A percentile compares a stretch with the other conserved stretches of the same genome.
These are phyloP conservation scores for Acephala macrosclerotiorum DNA, from an alignment of 2,329 filamentous ascomycete genomes.

Conservation along the genomic window DNA sequence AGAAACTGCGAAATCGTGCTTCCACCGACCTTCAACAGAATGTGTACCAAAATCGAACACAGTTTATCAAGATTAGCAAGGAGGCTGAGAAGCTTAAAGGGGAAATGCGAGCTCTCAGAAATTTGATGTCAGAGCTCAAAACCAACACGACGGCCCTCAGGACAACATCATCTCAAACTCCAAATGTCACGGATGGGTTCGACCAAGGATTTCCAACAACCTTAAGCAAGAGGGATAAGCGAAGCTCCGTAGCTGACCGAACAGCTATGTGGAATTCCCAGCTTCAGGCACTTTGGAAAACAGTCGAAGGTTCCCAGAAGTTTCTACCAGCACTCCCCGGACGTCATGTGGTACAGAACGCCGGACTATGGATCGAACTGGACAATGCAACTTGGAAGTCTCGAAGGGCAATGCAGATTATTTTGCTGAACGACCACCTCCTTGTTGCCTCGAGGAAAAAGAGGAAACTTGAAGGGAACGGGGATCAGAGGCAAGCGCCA, in stretches of 20 bases:
- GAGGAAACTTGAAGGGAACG: constrained; percentile 76
- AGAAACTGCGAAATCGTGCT: constrained; percentile 42
- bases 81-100: constrained; percentile 97
- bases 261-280: constrained; percentile 73
- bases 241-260: constrained; percentile 83
- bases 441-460: constrained; percentile 93
- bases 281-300: constrained; percentile 86
- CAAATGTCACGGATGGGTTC: constrained; percentile 55
- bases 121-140: constrained; percentile 92
- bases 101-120: constrained; percentile 90
- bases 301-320: constrained; percentile 97
- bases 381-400: constrained; percentile 98
- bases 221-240: constrained; percentile 77
- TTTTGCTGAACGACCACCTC: constrained; percentile 92
- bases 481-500: constrained; percentile 55
- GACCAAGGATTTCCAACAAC: constrained; percentile 61
- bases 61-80: constrained; percentile 99
- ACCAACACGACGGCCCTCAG: constrained; percentile 74
- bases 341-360: constrained; percentile 94
- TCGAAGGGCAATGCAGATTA: constrained; percentile 85
- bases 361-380: constrained; percentile 91
- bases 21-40: constrained; percentile 84
- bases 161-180: constrained; percentile 61
- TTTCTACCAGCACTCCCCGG: constrained; percentile 90
- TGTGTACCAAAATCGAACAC: constrained; percentile 94